Conservation (phyloP, 495 filamentous ascomycete genomes). For the Hypoxylon lienhwacheense region DNA sequence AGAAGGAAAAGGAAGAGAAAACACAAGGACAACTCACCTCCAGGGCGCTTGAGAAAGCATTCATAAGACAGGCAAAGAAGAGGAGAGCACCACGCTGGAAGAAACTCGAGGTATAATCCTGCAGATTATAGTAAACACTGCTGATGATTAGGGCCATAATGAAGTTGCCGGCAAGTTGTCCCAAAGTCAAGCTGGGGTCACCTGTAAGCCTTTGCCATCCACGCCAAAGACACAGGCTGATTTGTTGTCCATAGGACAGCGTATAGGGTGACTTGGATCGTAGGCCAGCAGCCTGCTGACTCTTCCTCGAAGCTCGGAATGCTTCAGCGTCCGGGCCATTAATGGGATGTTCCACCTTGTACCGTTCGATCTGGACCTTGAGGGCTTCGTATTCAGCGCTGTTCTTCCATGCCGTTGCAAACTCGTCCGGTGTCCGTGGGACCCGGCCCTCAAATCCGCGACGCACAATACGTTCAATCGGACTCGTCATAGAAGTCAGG, state of each 20-base stretch:
- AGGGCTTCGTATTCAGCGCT: conserved; percentile 69
- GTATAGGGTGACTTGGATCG: conserved; percentile 74
- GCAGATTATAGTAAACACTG: conserved; percentile 79
- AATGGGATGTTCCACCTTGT: conserved; percentile 63
- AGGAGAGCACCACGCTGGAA: conserved; percentile 79
- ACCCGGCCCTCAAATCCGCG: conserved; percentile 65
- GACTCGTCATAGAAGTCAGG: conserved; percentile 75
- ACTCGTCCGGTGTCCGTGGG: conserved; percentile 77
- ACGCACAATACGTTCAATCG: conserved; percentile 64
- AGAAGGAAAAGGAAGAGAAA: background rate
- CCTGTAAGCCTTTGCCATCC: conserved; percentile 70
- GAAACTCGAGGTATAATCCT: conserved; percentile 65
- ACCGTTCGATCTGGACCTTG: conserved; percentile 69
- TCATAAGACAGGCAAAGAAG: conserved; percentile 87
- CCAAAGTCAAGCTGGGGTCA: conserved; percentile 71
- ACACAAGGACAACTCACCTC: conserved; percentile 54
- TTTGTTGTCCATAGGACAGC: conserved; percentile 69
- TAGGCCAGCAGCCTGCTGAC: conserved; percentile 65
- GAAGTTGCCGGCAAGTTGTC: conserved; percentile 71
- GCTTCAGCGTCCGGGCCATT: conserved; percentile 64
- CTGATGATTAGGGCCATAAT: conserved; percentile 77
- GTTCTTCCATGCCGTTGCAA: conserved; percentile 71
- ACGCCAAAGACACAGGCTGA: conserved; percentile 72
- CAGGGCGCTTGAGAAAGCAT: conserved; percentile 76
- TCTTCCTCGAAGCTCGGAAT: conserved; percentile 68